Base-by-base conservation (phyloP, 208 protist species). In the Angomonas ambiguus region DNA sequence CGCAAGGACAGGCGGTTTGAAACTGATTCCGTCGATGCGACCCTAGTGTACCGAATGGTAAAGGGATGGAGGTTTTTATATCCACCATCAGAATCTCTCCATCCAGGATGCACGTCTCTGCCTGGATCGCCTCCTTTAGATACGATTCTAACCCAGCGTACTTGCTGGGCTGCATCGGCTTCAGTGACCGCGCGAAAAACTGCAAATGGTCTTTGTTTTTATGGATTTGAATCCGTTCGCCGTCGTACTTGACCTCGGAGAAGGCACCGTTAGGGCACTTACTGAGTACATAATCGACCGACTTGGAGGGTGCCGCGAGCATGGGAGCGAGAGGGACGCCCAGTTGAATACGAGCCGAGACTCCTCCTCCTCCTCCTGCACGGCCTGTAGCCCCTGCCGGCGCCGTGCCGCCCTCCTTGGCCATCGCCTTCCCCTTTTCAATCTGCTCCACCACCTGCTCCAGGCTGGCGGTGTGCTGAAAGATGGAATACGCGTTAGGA, bases 171-270 rank as follows among this genome's bases (percentile, higher is more conserved):
- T 72, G 66, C 48, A 95, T 76, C 16, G 82, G 85, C 71, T 91
- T 89, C 28, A 96, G 72, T 45, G 76, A 91, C 62, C 83, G 80
- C 0, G 79, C 80, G 42, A 80, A 97, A 67, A 82, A 96, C 20
- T 32, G 53, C 51, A 93, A 76, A 18, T 59, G 67, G 28, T 80
- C 69, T 33, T 81, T 85, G 6, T 80, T 45, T 60, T 85, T 91
- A 72, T 95, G 87, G 20, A 93, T 83, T 51, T 94, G 93, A 60
- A 96, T 93, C 49, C 88, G 71, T 72, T 95, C 88, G 11, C 90
- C 93, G 62, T 95, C 88, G 67, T 94, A 94, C 76, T 94, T 97
- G 32, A 93, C 80, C 65, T 96, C 91, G 5, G 80, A 87, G 64
- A 78, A 92, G 25, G 84, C 76, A n/a, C 85, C 83, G 66, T 93